These are phyloP conservation scores for Coniochaeta hoffmannii DNA, from an alignment of 2,329 filamentous ascomycete genomes.

Conservation along the genomic window DNA sequence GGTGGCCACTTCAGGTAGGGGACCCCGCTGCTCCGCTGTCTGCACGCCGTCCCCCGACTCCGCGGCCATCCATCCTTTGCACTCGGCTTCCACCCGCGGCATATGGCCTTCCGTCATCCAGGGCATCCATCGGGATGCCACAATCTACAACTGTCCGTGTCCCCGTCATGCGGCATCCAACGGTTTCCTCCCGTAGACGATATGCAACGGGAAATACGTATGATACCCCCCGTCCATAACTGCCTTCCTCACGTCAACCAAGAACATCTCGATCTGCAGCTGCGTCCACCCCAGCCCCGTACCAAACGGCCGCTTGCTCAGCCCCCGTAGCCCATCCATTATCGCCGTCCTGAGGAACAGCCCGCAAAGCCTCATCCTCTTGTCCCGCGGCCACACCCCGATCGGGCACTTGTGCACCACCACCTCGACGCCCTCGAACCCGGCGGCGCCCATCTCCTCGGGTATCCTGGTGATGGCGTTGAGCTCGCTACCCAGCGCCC, in stretches of 20 bases:
- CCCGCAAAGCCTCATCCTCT: slow-evolving; percentile 35
- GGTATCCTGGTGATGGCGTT: slow-evolving; percentile 29
- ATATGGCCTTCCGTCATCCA: no score
- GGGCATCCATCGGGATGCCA: no score
- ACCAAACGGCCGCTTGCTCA: slow-evolving; percentile 20
- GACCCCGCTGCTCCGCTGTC: no score
- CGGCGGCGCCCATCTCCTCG: slow-evolving; percentile 27
- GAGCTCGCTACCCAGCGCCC: slow-evolving; percentile 32
- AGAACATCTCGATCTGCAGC: slow-evolving; percentile 27
- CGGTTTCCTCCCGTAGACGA: slow-evolving; percentile 25
- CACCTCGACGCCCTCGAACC: slow-evolving; percentile 30
- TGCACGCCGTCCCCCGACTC: no score
- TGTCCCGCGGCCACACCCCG: slow-evolving; percentile 38
- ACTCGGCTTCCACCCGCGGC: no score
- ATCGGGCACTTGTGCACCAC: slow-evolving; percentile 36
- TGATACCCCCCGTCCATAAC: slow-evolving; percentile 21
- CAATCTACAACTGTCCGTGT: no score
- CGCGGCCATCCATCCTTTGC: no score
- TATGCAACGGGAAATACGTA: slow-evolving; percentile 21
- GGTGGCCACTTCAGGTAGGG: no score
- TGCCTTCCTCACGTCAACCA: slow-evolving; percentile 25
- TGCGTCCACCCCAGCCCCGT: slow-evolving; percentile 24
- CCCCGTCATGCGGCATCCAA: no score
- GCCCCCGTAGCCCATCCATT: slow-evolving; percentile 24
- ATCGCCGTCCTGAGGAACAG: slow-evolving; percentile 34